Conservation (phyloP, 2,329 filamentous ascomycete genomes). For the Chalaropsis thielavioides region DNA sequence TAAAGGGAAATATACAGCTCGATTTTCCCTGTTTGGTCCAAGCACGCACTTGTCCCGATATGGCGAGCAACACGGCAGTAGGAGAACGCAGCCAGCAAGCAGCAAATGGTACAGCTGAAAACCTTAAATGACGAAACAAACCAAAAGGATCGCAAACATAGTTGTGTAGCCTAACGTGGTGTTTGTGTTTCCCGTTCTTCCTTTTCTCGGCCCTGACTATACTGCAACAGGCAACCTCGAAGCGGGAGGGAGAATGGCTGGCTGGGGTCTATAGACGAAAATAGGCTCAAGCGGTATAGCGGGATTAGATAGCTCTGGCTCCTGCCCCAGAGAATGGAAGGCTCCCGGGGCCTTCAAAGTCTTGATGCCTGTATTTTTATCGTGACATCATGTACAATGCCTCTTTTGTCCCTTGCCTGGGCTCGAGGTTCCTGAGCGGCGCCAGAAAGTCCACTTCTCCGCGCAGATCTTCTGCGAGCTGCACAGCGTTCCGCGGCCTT, state of each 20-base stretch:
- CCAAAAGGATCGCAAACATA: background rate
- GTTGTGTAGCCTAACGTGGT: background rate
- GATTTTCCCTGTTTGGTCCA: conserved; percentile 1
- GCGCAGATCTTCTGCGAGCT: too few species aligned
- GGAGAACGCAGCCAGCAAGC: background rate
- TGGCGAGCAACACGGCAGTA: background rate
- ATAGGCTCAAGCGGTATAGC: background rate
- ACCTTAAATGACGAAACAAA: background rate
- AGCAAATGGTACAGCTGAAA: background rate
- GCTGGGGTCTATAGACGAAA: background rate
- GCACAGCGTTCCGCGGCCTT: too few species aligned
- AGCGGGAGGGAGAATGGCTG: background rate
- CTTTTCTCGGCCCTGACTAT: background rate
- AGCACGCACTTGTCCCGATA: conserved; percentile 4
- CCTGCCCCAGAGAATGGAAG: background rate
- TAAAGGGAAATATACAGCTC: background rate
- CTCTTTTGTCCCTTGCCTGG: too few species aligned
- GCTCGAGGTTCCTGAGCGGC: too few species aligned
- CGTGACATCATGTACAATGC: background rate
- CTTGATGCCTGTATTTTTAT: background rate
- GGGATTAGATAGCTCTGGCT: too few species aligned
- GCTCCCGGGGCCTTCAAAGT: background rate
- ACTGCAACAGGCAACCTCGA: background rate
- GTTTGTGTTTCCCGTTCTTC: background rate
- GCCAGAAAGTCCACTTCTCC: too few species aligned